Evolutionary conservation across 495 filamentous ascomycete species (phyloP).

Genomic region (Acidomyces sp.): DNA sequence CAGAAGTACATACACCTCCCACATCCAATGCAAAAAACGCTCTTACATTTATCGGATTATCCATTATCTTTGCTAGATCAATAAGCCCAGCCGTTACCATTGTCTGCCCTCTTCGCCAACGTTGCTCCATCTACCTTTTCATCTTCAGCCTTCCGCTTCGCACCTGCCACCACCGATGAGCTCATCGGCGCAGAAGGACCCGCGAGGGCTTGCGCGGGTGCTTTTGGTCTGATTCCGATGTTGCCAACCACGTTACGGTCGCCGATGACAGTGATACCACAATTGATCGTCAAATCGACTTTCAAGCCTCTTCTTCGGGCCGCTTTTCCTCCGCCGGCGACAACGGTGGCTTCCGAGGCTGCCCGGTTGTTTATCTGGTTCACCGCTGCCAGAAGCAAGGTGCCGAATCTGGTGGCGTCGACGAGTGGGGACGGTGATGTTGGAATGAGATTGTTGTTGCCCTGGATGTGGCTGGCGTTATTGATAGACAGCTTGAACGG

Average conservation of each 20-base stretch:
- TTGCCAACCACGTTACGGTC: conserved; percentile 19
- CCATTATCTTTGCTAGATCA: too few relatives aligned
- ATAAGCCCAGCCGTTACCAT: too few relatives aligned
- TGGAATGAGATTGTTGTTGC: conserved; percentile 18
- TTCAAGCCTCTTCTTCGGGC: background rate
- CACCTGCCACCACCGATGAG: background rate
- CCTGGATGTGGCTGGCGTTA: conserved; percentile 17
- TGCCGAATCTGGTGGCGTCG: conserved; percentile 13
- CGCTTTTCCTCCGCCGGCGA: background rate
- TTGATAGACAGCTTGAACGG: conserved; percentile 19
- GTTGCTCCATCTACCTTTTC: background rate
- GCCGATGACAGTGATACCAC: conserved; percentile 17
- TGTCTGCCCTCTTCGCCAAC: too few relatives aligned
- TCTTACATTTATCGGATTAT: too few relatives aligned
- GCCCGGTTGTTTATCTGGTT: conserved; percentile 8
- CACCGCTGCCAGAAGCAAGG: conserved; percentile 11
- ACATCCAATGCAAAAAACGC: too few relatives aligned
- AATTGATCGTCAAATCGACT: conserved; percentile 17
- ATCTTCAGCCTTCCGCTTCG: background rate
- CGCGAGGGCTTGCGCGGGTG: background rate
- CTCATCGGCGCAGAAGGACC: background rate
- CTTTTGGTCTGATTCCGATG: conserved; percentile 10
- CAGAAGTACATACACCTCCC: too few relatives aligned
- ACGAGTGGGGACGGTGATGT: conserved; percentile 5
- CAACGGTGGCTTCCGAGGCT: too few relatives aligned